Conservation (phyloP, 176 grass and related monocot species). For the Tillandsia leiboldiana region DNA sequence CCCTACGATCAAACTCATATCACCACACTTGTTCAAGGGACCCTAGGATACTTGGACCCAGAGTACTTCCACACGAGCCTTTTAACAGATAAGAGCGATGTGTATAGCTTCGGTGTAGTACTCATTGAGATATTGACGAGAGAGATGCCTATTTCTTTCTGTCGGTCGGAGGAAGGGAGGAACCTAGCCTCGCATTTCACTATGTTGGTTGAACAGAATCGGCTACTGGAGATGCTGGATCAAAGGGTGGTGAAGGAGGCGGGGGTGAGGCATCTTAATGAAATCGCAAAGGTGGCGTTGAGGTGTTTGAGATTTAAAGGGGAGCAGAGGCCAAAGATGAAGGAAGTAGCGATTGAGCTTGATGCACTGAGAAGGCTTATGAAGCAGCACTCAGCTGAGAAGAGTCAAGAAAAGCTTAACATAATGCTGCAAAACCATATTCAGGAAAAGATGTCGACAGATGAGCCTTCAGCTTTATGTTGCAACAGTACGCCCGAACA, state of each 20-base stretch:
- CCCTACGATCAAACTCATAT: slow-evolving; percentile 36
- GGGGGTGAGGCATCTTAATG: slow-evolving; percentile 33
- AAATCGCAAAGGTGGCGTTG: slow-evolving; percentile 28
- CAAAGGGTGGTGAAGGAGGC: slow-evolving; percentile 28
- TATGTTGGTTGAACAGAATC: slow-evolving; percentile 24
- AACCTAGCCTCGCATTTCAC: slow-evolving; percentile 34
- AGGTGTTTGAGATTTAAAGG: slow-evolving; percentile 35
- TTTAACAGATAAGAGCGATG: slow-evolving; percentile 38
- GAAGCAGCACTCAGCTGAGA: slow-evolving; percentile 19
- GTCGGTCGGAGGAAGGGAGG: slow-evolving; percentile 7
- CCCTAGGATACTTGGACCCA: slow-evolving; percentile 42
- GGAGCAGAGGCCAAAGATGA: slow-evolving; percentile 43
- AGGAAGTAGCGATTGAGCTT: slow-evolving; percentile 36
- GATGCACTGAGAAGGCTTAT: slow-evolving; percentile 43
- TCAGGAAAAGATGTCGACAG: background rate
- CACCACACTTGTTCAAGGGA: slow-evolving; percentile 41
- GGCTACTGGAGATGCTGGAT: slow-evolving; percentile 30
- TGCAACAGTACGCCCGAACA: background rate
- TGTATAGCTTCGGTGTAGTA: slow-evolving; percentile 48
- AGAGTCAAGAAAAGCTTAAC: slow-evolving; percentile 12
- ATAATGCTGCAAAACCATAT: background rate
- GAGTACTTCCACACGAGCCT: slow-evolving; percentile 34
- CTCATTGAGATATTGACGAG: slow-evolving; percentile 36
- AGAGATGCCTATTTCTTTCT: slow-evolving; percentile 33
- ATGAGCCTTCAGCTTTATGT: background rate